Base-by-base conservation (phyloP, 306 rosid genomes). In the Quercus gilva region DNA sequence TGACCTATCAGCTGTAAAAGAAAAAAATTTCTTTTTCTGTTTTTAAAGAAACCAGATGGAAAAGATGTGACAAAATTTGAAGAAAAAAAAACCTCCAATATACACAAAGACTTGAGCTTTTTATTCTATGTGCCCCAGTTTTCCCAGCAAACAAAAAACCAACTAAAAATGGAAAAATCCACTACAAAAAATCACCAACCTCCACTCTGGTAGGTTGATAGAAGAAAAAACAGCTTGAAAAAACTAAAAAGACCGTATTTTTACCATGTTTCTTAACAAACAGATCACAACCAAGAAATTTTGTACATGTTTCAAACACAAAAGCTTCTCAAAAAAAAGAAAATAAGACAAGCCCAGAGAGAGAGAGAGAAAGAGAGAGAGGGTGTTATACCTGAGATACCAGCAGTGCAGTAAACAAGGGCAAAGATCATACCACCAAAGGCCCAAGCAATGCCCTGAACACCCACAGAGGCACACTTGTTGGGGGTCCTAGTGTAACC, bases 341-440 rank as follows among this genome's bases (percentile, higher is more conserved):
- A 9, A 33, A 25, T 25, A 19, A 35, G 4, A 10, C 35, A n/a
- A 29, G 28, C 35, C 28, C 58, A 64, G 53, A 26, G 3, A 14
- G 56, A 37, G 15, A 35, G 65, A 70, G 37, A 56, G 55, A 61
- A n/a, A n/a, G n/a, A n/a, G n/a, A n/a, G 57, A 70, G 61, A 23
- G 70, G 5, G 25, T 41, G 3, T 41, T 4, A 7, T 17, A 86
- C 89, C 89, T 67, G 89, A 86, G 52, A 86, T 82, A 26, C 86
- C 86, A 69, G 89, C 89, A 31, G 84, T 86, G 43, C 63, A 86
- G 26, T 86, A 86, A 49, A 86, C 86, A 80, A 86, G 84, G 57
- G 89, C 89, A 74, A 86, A 82, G 67, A 86, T 86, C 82, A 79
- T 86, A 18, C 89, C 89, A 26, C 89, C 89, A 64, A 86, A 86